Evolutionary conservation across 352 stramenopile species (phyloP).

Genomic region (Lagenidium giganteum): DNA sequence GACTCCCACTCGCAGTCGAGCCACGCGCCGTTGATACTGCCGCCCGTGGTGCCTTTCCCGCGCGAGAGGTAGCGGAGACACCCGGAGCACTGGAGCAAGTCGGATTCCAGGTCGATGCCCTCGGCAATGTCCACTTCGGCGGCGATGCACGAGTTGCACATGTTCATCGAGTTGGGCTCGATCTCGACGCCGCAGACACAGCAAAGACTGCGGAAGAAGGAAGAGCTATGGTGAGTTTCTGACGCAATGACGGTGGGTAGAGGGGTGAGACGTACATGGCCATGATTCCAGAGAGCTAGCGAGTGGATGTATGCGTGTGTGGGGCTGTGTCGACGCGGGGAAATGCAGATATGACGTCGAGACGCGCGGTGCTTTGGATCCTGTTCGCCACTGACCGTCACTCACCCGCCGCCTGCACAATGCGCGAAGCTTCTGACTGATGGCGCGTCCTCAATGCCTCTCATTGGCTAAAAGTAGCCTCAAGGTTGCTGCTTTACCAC

Average conservation of each 20-base stretch:
- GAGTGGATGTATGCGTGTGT: too few relatives aligned
- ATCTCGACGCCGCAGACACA: slow-evolving; percentile 48
- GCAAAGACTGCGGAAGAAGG: slow-evolving; percentile 25
- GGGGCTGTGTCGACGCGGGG: not conserved
- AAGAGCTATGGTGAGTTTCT: not conserved
- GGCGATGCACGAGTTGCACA: slow-evolving; percentile 67
- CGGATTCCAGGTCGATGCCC: slow-evolving; percentile 44
- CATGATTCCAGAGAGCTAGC: slow-evolving; percentile 12
- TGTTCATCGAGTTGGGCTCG: slow-evolving; percentile 75
- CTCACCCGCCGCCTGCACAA: too few relatives aligned
- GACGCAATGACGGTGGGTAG: slow-evolving; percentile 5
- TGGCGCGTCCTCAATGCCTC: too few relatives aligned
- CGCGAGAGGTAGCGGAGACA: slow-evolving; percentile 65
- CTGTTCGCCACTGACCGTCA: too few relatives aligned
- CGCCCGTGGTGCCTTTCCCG: slow-evolving; percentile 29
- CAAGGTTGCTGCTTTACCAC: too few relatives aligned
- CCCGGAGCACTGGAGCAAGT: slow-evolving; percentile 56
- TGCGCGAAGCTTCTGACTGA: too few relatives aligned
- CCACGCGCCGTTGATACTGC: slow-evolving; percentile 42
- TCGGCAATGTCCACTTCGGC: slow-evolving; percentile 69
- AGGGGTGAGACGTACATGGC: slow-evolving; percentile 10
- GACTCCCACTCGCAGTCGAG: slow-evolving; percentile 68
- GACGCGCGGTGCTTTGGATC: slow-evolving; percentile 1
- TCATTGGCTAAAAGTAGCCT: too few relatives aligned
- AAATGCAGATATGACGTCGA: not conserved